phyloP scores from a whole-genome alignment of 768 basidiomycete genomes.

The Suillus cothurnatus region DNA sequence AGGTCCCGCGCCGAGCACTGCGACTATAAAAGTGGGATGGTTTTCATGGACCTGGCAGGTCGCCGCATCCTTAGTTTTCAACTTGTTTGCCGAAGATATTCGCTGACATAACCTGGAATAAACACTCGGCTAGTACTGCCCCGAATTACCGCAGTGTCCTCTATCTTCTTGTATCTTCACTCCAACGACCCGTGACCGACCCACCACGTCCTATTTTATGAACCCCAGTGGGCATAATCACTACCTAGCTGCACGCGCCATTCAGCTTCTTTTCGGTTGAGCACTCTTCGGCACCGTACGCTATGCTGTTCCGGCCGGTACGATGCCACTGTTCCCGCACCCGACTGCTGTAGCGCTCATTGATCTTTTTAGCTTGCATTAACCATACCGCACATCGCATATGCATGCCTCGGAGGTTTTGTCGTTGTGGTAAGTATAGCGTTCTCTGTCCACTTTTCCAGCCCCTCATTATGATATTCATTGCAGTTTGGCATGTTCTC shows the following conservation, averaged over 20 bases:
- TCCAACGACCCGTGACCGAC: background rate
- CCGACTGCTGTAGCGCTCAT: conserved; percentile 6
- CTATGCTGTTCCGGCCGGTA: conserved; percentile 56
- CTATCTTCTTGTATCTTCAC: conserved; percentile 6
- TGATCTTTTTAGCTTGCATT: conserved; percentile 39
- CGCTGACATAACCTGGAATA: conserved; percentile 5
- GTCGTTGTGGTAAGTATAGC: conserved; percentile 63
- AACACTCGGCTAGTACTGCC: background rate
- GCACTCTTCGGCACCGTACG: conserved; percentile 19
- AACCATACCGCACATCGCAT: conserved; percentile 71
- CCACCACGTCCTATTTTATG: conserved; percentile 1
- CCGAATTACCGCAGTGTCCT: background rate
- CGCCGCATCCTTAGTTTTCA: background rate
- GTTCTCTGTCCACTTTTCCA: background rate
- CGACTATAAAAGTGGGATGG: background rate
- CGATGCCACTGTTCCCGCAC: conserved; percentile 20
- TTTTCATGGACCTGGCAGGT: background rate
- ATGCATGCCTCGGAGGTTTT: conserved; percentile 81
- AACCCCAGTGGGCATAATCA: conserved; percentile 6
- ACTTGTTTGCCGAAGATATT: background rate
- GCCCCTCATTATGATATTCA: background rate
- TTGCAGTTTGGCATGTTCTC: conserved; percentile 93
- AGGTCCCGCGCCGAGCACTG: background rate
- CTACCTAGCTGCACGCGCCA: background rate
- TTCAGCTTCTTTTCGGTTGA: conserved; percentile 8